phyloP scores from a whole-genome alignment of 305 asterid genomes.

The Fraxinus ornus region DNA sequence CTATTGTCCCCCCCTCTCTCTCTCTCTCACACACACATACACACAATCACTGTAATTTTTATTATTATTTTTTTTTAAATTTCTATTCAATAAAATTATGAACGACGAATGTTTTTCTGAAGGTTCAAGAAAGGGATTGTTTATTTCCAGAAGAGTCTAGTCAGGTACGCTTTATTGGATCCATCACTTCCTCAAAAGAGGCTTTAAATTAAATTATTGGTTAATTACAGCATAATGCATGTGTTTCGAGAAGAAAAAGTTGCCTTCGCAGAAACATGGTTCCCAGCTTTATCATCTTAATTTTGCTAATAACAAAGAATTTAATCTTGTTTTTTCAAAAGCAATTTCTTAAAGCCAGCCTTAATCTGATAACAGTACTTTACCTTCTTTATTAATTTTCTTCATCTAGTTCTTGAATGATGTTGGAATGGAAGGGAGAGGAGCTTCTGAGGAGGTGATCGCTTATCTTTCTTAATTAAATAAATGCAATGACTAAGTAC shows the following conservation, averaged over 20 bases:
- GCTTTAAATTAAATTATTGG: slow-evolving; percentile 19
- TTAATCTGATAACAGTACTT: slow-evolving; percentile 8
- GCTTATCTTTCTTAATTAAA: slow-evolving; percentile 18
- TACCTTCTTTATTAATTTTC: not conserved
- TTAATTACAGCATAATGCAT: slow-evolving; percentile 9
- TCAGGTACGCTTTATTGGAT: slow-evolving; percentile 60
- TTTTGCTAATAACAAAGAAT: slow-evolving; percentile 10
- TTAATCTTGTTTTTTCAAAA: slow-evolving; percentile 12
- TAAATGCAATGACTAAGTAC: not conserved
- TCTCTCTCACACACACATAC: no score
- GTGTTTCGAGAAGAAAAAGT: slow-evolving; percentile 23
- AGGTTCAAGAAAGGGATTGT: slow-evolving; percentile 29
- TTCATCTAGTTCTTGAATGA: slow-evolving; percentile 33
- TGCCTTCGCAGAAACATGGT: not conserved
- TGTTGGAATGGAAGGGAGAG: slow-evolving; percentile 33
- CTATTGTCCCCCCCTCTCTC: not conserved
- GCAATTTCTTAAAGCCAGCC: slow-evolving; percentile 27
- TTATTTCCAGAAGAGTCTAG: slow-evolving; percentile 30
- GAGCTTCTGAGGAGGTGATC: slow-evolving; percentile 27
- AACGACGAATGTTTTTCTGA: not conserved
- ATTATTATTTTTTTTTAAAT: no score
- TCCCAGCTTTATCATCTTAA: slow-evolving; percentile 26
- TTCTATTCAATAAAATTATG: not conserved
- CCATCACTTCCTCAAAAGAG: slow-evolving; percentile 38
- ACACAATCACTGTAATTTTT: no score